Conservation (phyloP, 148 eudicot genomes). For the Chenopodium formosanum region DNA sequence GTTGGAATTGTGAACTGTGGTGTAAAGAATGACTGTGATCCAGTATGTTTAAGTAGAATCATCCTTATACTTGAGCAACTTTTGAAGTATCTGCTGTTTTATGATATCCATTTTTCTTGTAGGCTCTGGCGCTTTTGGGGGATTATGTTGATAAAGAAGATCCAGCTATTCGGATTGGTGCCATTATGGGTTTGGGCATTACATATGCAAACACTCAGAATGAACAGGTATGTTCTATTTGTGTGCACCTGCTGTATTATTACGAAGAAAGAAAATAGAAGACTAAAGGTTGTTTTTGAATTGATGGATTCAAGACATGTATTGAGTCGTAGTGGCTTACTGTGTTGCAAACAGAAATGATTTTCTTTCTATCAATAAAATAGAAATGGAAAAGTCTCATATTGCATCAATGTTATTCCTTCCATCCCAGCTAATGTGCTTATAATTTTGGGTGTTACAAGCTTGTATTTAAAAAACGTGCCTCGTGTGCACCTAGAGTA, state of each 20-base stretch:
- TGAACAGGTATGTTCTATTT: constrained; percentile 57
- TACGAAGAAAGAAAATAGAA: too few relatives aligned
- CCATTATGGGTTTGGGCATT: constrained; percentile 93
- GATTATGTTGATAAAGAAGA: constrained; percentile 82
- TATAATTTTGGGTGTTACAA: not conserved
- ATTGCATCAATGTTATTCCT: not conserved
- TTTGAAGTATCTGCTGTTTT: not conserved
- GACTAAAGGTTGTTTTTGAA: not conserved
- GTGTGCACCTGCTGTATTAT: not conserved
- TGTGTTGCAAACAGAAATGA: not conserved
- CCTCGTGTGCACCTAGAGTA: not conserved
- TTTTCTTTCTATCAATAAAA: not conserved
- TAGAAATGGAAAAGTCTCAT: not conserved
- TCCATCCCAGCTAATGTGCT: not conserved
- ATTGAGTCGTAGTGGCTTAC: not conserved
- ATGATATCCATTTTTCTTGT: constrained; percentile 6
- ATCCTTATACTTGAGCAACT: not conserved
- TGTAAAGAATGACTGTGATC: constrained; percentile 81
- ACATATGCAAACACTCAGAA: constrained; percentile 91
- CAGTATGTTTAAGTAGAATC: constrained; percentile 50
- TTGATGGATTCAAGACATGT: not conserved
- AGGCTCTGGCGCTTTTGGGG: constrained; percentile 90
- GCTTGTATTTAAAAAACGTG: not conserved
- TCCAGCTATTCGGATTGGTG: constrained; percentile 78
- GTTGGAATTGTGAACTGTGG: constrained; percentile 91